Evolutionary conservation across 176 grass and related monocot species (phyloP), one percentile per base, ranked within the genome.

Genomic region (Triticum dicoccoides): DNA sequence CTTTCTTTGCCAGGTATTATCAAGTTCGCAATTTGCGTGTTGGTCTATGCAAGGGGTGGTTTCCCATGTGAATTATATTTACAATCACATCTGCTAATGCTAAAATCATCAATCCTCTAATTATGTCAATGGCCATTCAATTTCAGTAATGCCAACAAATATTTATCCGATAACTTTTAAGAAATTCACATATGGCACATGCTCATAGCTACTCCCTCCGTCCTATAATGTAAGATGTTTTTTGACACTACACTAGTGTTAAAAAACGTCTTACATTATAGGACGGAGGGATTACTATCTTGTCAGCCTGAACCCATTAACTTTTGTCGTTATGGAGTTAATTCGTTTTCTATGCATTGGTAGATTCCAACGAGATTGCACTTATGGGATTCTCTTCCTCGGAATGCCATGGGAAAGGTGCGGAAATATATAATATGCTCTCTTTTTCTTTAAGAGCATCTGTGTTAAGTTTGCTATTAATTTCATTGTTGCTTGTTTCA

Each of bases 341-440:
- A 39, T 79, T 86, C 0, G 69, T 88, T 74, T 51, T 39, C 32
- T 89, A 14, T 82, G 69, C 65, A 23, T 82, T 75, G 25, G 47
- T 88, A 98, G 92, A 94, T 98, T 88, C 97, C 97, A 27, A 98
- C 88, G 29, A 94, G 80, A 83, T 85, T 98, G 89, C 91, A 90
- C 86, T 14, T 96, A 73, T 92, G 90, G 97, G 92, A 94, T 90
- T 88, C 89, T 79, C 93, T 98, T 86, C 97, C 97, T 91, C 88
- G 97, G 69, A 98, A 98, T 91, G 94, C 97, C 76, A 98, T 96
- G 97, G 90, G 94, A 88, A 96, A 98, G 94, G 97, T 96, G 49
- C 41, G 33, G 47, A 82, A 11, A 86, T 64, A 56, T 17, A 86
- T 77, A 33, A 81, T 9, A 24, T 27, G 7, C 13, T 45, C 58